A percentile compares a stretch with the other conserved stretches of the same genome.
These are phyloP conservation scores for Skeletonema tropicum DNA, from an alignment of 108 stramenopile species.

Conservation along the genomic window DNA sequence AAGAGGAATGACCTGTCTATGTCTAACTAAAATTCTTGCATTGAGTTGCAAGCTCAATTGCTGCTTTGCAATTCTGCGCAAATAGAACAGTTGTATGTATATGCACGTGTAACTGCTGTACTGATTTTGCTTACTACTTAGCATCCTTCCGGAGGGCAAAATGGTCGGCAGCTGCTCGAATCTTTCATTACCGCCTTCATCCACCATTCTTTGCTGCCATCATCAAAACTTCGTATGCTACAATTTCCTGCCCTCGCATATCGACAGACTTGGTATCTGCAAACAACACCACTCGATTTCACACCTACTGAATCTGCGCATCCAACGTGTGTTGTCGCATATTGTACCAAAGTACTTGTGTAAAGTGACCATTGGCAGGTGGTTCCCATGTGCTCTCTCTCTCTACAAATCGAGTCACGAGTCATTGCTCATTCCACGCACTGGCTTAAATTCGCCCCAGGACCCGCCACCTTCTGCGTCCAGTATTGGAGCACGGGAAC, in stretches of 20 bases:
- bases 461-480: background rate
- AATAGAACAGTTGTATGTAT: too few relatives aligned
- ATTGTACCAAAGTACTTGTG: constrained; percentile 19
- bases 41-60: too few relatives aligned
- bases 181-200: background rate
- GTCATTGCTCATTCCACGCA: background rate
- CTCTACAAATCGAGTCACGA: constrained; percentile 11
- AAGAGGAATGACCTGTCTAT: too few relatives aligned
- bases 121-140: background rate
- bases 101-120: too few relatives aligned
- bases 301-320: background rate
- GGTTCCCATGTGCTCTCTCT: background rate
- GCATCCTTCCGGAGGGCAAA: constrained; percentile 7
- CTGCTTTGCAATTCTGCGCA: too few relatives aligned
- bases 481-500: too few relatives aligned
- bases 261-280: background rate
- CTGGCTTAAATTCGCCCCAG: background rate
- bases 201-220: background rate
- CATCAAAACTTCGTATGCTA: background rate
- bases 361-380: constrained; percentile 7
- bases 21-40: too few relatives aligned
- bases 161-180: background rate
- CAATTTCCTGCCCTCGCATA: constrained; percentile 8
- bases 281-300: background rate
- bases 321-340: constrained; percentile 9